Evolutionary conservation across 2,329 filamentous ascomycete genomes (phyloP).

Genomic region (Botrytis deweyae): DNA sequence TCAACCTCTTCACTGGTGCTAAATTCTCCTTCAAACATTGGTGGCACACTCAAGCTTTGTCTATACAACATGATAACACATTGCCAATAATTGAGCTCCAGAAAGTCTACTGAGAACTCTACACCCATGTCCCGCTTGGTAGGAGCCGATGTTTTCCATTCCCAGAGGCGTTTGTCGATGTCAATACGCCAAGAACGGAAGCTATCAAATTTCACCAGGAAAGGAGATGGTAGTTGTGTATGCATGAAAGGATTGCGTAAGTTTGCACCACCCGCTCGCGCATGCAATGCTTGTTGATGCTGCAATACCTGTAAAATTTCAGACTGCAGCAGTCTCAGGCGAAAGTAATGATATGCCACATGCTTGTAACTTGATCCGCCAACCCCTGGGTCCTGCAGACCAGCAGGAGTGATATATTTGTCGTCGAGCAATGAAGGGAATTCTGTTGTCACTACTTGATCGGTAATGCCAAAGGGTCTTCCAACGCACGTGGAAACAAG

Average conservation of each 20-base stretch:
- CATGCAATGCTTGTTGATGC: conserved; percentile 82
- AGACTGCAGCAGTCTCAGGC: conserved; percentile 82
- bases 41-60: conserved; percentile 83
- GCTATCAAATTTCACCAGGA: conserved; percentile 77
- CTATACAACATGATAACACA: conserved; percentile 94
- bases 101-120: conserved; percentile 81
- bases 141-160: conserved; percentile 85
- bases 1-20: conserved; percentile 64
- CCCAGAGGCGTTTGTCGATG: conserved; percentile 76
- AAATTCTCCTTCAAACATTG: conserved; percentile 78
- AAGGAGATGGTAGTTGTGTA: conserved; percentile 77
- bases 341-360: conserved; percentile 89
- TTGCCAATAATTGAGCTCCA: conserved; percentile 97
- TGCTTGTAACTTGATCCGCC: conserved; percentile 80
- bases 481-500: conserved; percentile 93
- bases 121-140: conserved; percentile 79
- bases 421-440: conserved; percentile 90
- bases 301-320: conserved; percentile 94
- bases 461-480: conserved; percentile 89
- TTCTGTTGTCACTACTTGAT: conserved; percentile 93
- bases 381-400: conserved; percentile 64
- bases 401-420: conserved; percentile 76
- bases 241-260: conserved; percentile 71
- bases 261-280: conserved; percentile 64
- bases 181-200: conserved; percentile 88